Evolutionary conservation across 2,329 filamentous ascomycete species (phyloP).

Genomic region (Cadophora sp.): DNA sequence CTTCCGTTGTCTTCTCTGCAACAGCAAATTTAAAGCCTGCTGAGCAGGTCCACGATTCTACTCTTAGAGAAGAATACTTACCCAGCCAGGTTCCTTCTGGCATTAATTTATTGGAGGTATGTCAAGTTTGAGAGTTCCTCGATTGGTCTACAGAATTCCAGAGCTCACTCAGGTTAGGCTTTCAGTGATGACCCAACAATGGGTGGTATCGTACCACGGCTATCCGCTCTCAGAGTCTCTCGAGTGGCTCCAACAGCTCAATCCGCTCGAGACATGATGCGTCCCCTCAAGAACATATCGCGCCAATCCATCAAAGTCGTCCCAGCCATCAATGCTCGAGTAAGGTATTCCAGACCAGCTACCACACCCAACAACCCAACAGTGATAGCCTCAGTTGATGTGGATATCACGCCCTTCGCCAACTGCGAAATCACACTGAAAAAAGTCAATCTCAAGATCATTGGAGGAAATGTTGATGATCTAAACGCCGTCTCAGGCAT

Average conservation of each 20-base stretch:
- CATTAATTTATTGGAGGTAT: constrained; percentile 73
- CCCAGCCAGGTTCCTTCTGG: constrained; percentile 72
- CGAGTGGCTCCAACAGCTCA: constrained; percentile 73
- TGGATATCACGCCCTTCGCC: constrained; percentile 76
- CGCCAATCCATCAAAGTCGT: constrained; percentile 68
- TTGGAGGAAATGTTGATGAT: constrained; percentile 64
- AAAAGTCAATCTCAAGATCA: constrained; percentile 62
- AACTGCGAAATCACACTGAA: constrained; percentile 70
- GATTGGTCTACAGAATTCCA: neutral
- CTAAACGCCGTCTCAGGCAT: constrained; percentile 58
- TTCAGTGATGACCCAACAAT: constrained; percentile 72
- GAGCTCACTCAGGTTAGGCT: constrained; percentile 47
- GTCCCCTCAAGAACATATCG: constrained; percentile 69
- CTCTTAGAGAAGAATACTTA: constrained; percentile 66
- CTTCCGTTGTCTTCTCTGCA: constrained; percentile 70
- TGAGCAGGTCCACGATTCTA: constrained; percentile 51
- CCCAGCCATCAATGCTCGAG: constrained; percentile 74
- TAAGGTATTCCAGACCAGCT: constrained; percentile 73
- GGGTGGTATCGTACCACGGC: constrained; percentile 62
- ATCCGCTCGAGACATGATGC: constrained; percentile 62
- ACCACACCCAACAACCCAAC: constrained; percentile 61
- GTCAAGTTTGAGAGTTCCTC: neutral
- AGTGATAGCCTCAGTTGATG: constrained; percentile 73
- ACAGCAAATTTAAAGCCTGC: constrained; percentile 65
- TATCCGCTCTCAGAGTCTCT: constrained; percentile 78